Evolutionary conservation across 768 basidiomycete genomes (phyloP).

Genomic region (Leccinum ochraceum): DNA sequence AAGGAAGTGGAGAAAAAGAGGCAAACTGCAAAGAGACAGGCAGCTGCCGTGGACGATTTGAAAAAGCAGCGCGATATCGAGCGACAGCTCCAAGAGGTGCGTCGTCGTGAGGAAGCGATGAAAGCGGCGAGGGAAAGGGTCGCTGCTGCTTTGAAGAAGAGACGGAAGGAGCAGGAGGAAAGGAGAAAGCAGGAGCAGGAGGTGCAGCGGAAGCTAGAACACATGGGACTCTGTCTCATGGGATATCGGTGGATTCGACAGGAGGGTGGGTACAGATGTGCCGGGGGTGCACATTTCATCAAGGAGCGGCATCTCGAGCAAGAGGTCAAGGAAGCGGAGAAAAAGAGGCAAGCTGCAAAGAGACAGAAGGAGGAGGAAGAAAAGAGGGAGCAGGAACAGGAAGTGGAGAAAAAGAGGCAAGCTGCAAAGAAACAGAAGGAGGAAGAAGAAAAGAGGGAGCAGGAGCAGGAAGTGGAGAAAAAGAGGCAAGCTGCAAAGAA

Average conservation of each 20-base stretch:
- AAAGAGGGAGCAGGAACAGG: conserved; percentile 16
- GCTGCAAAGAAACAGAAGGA: conserved; percentile 9
- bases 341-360: conserved; percentile 14
- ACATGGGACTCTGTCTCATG: conserved; percentile 49
- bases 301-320: conserved; percentile 21
- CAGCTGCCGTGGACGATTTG: too few species aligned
- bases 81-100: conserved; percentile 29
- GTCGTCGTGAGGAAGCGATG: conserved; percentile 26
- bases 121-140: neutral
- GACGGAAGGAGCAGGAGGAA: conserved; percentile 11
- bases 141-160: neutral
- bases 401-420: conserved; percentile 12
- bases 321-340: conserved; percentile 18
- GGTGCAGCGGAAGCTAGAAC: conserved; percentile 45
- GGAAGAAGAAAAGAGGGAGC: conserved; percentile 21
- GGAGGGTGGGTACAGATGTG: conserved; percentile 45
- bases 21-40: conserved; percentile 11
- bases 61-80: conserved; percentile 1
- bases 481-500: conserved; percentile 13
- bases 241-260: conserved; percentile 50
- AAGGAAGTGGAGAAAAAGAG: conserved; percentile 12
- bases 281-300: conserved; percentile 47
- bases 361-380: conserved; percentile 11
- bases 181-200: conserved; percentile 21
- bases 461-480: conserved; percentile 9